These are phyloP conservation scores for Lomentospora prolificans DNA, from an alignment of 2,329 filamentous ascomycete genomes.

Conservation along the genomic window DNA sequence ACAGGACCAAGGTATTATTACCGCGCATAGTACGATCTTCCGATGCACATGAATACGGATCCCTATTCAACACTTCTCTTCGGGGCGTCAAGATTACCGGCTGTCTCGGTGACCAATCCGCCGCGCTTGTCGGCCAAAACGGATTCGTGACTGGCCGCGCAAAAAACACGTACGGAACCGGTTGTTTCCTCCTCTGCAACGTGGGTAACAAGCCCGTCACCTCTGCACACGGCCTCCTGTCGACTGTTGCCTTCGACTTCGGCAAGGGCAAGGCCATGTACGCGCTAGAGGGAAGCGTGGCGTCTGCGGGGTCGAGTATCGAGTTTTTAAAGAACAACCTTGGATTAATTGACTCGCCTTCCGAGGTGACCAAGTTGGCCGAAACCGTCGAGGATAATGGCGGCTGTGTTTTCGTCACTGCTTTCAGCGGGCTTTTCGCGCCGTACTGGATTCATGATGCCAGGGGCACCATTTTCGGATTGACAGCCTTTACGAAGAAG, in stretches of 20 bases:
- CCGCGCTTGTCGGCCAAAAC: constrained; percentile 75
- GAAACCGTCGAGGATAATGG: constrained; percentile 59
- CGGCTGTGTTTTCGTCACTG: constrained; percentile 78
- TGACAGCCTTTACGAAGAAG: constrained; percentile 75
- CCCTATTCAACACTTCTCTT: constrained; percentile 53
- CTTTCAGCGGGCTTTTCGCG: constrained; percentile 83
- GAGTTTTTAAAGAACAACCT: constrained; percentile 63
- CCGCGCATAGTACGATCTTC: constrained; percentile 81
- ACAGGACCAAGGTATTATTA: constrained; percentile 56
- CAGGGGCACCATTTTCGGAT: constrained; percentile 77
- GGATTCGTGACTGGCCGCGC: constrained; percentile 73
- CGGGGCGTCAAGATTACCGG: constrained; percentile 66
- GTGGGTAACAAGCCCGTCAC: constrained; percentile 78
- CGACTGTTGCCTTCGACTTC: constrained; percentile 79
- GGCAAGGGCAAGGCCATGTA: constrained; percentile 57
- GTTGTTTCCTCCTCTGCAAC: constrained; percentile 84
- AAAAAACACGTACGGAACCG: constrained; percentile 88
- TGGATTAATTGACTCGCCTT: constrained; percentile 43
- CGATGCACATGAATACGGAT: constrained; percentile 62
- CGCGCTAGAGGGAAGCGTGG: constrained; percentile 75
- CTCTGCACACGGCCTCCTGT: constrained; percentile 70
- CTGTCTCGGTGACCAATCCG: constrained; percentile 78
- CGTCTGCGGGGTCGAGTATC: constrained; percentile 70
- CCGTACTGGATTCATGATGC: constrained; percentile 95
- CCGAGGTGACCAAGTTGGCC: constrained; percentile 40